Conservation (phyloP, 225 moss, liverwort and hornwort species). For the Pseudisothecium myosuroides region DNA sequence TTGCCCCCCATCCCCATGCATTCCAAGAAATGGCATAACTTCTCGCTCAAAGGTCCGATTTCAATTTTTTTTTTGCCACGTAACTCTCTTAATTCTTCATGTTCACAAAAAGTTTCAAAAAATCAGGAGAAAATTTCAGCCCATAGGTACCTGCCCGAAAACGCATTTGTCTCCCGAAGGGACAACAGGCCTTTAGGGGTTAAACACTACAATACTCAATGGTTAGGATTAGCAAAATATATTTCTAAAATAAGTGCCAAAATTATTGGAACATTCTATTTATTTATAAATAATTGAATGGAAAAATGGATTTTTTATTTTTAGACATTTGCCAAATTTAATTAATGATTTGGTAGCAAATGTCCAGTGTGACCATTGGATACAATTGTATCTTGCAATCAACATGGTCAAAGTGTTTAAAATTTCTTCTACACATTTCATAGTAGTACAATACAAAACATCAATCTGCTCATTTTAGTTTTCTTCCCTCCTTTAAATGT, state of each 20-base stretch:
- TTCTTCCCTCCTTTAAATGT: not conserved
- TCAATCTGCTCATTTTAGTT: not conserved
- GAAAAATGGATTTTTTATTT: not conserved
- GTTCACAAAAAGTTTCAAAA: too few species aligned
- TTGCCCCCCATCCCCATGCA: too few species aligned
- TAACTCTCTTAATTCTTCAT: too few species aligned
- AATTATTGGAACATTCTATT: accelerated
- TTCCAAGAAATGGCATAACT: too few species aligned
- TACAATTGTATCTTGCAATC: not conserved
- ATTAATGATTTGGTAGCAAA: not conserved
- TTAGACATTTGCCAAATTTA: not conserved
- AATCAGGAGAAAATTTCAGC: too few species aligned
- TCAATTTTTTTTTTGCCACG: too few species aligned
- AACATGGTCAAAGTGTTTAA: not conserved
- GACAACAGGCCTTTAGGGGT: too few species aligned
- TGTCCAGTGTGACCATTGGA: accelerated
- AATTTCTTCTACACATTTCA: not conserved
- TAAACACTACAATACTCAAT: accelerated
- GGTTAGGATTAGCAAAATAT: not conserved
- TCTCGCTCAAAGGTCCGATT: too few species aligned
- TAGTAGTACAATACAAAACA: not conserved
- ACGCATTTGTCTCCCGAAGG: too few species aligned
- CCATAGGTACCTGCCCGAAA: too few species aligned
- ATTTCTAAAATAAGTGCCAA: accelerated
- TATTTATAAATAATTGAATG: not conserved